A percentile compares a stretch with the other conserved stretches of the same genome.
phyloP scores from a whole-genome alignment of 108 stramenopile species.

The Epithemia pelagica region DNA sequence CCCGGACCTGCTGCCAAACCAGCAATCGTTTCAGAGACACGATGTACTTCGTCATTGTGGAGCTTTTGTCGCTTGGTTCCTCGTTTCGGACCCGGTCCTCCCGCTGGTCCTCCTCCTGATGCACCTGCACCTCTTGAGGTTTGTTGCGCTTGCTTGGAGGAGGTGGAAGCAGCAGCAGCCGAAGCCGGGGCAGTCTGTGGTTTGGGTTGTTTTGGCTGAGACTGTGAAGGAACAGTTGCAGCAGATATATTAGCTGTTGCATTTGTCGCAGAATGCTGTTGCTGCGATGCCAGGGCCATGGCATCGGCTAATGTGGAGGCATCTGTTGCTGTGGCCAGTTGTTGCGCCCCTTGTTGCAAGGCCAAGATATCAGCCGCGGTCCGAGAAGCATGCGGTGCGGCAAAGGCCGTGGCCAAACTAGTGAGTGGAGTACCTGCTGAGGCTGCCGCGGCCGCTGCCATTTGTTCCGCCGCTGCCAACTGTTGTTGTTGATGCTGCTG shows the following conservation, averaged over 20 bases:
- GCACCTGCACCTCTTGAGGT: no score
- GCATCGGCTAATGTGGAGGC: not conserved
- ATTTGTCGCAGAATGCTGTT: constrained; percentile 28
- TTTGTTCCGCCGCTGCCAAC: constrained; percentile 17
- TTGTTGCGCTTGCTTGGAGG: not conserved
- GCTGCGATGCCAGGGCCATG: constrained; percentile 17
- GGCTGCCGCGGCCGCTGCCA: not conserved
- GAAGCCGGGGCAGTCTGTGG: constrained; percentile 10
- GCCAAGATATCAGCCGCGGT: not conserved
- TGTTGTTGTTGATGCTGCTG: constrained; percentile 18
- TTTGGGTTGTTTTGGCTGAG: constrained; percentile 21
- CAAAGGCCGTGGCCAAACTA: not conserved
- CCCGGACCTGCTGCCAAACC: not conserved
- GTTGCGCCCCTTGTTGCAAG: not conserved
- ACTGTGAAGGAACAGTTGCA: constrained; percentile 8
- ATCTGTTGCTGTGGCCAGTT: not conserved
- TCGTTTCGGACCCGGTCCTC: not conserved
- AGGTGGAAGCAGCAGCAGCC: constrained; percentile 2
- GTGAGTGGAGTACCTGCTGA: not conserved
- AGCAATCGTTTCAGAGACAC: not conserved
- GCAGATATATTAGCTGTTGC: constrained; percentile 8
- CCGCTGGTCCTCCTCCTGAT: not conserved
- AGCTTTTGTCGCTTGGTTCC: constrained; percentile 6
- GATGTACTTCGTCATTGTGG: not conserved
- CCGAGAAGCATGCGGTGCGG: no score